Percentiles rank a stretch among this genome's conserved stretches.
These are phyloP conservation scores for Strobilomyces echinocephalus DNA, from an alignment of 768 basidiomycete species.

Conservation along the genomic window DNA sequence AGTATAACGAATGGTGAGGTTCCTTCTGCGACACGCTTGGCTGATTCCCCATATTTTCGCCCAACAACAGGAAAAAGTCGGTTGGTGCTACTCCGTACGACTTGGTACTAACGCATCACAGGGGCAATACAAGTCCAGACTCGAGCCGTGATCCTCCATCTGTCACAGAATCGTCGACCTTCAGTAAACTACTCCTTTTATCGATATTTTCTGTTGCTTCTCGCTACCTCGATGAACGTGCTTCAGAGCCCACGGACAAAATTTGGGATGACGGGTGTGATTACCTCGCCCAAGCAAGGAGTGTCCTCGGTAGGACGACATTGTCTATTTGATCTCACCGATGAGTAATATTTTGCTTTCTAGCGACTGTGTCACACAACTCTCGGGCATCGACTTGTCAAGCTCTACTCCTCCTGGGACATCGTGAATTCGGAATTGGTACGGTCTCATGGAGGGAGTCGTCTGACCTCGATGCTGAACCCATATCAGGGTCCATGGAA, in stretches of 20 bases:
- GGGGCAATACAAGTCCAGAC: conserved; percentile 32
- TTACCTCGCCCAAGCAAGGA: conserved; percentile 58
- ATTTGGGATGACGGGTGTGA: conserved; percentile 69
- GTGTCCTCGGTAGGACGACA: conserved; percentile 51
- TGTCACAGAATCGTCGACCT: conserved; percentile 46
- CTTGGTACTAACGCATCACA: conserved; percentile 22
- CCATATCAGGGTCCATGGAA: conserved; percentile 54
- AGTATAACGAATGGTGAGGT: conserved; percentile 52
- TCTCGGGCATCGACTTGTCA: conserved; percentile 76
- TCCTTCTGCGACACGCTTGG: background rate
- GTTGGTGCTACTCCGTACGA: background rate
- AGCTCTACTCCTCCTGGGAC: conserved; percentile 70
- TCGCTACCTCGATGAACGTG: conserved; percentile 53
- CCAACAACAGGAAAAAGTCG: conserved; percentile 26
- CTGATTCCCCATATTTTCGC: background rate
- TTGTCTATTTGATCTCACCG: background rate
- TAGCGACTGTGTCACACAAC: conserved; percentile 61
- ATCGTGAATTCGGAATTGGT: conserved; percentile 84
- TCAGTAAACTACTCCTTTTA: conserved; percentile 66
- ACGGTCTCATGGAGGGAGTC: conserved; percentile 19
- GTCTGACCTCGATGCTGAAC: conserved; percentile 9
- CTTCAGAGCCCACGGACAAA: conserved; percentile 45
- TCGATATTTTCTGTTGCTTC: conserved; percentile 81
- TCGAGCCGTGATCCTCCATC: conserved; percentile 9
- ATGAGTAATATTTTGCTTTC: conserved; percentile 9